Conservation (phyloP, 257 asterid genomes). For the Solanum chiquidenum region DNA sequence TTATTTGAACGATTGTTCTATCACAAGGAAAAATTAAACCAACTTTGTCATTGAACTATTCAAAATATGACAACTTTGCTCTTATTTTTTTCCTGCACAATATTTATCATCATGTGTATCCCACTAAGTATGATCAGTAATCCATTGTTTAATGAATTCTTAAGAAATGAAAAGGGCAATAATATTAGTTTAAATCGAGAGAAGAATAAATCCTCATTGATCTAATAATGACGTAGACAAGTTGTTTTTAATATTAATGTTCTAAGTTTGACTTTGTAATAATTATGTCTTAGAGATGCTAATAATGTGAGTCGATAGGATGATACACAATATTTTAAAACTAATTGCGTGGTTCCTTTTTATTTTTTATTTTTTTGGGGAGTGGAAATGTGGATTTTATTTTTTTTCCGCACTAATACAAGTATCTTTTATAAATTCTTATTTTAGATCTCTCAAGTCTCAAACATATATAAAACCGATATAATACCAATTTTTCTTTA, state of each 20-base stretch:
- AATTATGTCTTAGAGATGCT: background rate
- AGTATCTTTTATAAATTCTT: background rate
- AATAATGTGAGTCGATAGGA: background rate
- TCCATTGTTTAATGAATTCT: background rate
- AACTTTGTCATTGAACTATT: too few species aligned
- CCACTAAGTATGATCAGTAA: background rate
- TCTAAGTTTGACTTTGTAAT: background rate
- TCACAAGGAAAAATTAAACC: too few species aligned
- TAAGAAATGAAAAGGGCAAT: background rate
- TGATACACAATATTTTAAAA: background rate
- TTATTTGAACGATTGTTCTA: too few species aligned
- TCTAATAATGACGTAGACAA: background rate
- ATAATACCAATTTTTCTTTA: too few species aligned
- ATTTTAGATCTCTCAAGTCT: background rate
- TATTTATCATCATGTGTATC: background rate
- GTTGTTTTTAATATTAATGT: background rate
- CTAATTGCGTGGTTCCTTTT: background rate
- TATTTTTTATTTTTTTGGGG: background rate
- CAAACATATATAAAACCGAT: background rate
- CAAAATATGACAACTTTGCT: background rate
- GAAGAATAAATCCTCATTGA: background rate
- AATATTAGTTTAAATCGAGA: background rate
- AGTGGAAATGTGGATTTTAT: background rate
- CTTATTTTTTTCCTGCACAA: background rate
- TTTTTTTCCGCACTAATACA: background rate